Evolutionary conservation across 257 asterid genomes (phyloP).

Genomic region (Anisodus acutangulus): DNA sequence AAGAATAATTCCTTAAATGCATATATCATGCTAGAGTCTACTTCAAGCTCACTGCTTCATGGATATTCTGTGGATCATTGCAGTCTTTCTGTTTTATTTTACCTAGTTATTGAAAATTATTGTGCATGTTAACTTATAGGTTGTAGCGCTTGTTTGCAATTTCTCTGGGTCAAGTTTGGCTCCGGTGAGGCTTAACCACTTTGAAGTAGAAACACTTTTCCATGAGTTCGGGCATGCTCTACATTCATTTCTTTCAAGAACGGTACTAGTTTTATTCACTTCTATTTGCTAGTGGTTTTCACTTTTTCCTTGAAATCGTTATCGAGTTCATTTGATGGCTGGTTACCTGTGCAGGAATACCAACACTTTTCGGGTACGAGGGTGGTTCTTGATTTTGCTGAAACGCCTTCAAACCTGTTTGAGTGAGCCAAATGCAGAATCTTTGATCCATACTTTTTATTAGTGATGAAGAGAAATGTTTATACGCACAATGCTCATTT

Average conservation of each 20-base stretch:
- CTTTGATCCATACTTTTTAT: conserved; percentile 7
- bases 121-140: conserved; percentile 49
- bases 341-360: conserved; percentile 64
- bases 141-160: conserved; percentile 97
- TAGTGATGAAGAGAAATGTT: conserved; percentile 14
- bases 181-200: conserved; percentile 74
- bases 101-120: conserved; percentile 21
- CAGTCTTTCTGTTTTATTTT: conserved; percentile 2
- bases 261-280: conserved; percentile 59
- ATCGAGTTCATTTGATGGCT: conserved; percentile 22
- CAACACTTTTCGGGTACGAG: conserved; percentile 98
- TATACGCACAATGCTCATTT: background rate
- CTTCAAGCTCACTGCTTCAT: conserved; percentile 3
- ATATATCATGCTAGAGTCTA: conserved; percentile 25
- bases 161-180: conserved; percentile 66
- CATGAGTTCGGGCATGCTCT: conserved; percentile 99
- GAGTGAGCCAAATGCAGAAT: conserved; percentile 63
- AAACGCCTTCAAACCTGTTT: conserved; percentile 92
- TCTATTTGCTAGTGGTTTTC: conserved; percentile 18
- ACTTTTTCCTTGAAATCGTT: background rate
- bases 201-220: conserved; percentile 92
- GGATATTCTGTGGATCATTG: conserved; percentile 11
- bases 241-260: conserved; percentile 97
- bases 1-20: conserved; percentile 19
- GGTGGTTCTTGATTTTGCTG: conserved; percentile 89